These are phyloP conservation scores for Irpex lacteus DNA, from an alignment of 1,284 basidiomycete genomes.

Conservation along the genomic window DNA sequence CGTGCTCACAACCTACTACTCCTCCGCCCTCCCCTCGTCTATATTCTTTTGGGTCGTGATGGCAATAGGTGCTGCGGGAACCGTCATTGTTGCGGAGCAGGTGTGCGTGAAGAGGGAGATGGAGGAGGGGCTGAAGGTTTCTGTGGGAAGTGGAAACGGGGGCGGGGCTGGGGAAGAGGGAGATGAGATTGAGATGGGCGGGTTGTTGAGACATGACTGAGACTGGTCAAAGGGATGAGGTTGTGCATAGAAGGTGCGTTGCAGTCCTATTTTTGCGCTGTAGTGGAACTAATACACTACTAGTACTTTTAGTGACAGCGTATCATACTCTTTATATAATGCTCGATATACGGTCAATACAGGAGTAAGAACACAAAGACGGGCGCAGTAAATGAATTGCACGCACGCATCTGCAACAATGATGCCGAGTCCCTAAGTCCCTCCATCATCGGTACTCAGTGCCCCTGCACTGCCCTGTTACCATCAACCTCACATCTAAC, in stretches of 20 bases:
- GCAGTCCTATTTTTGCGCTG: not conserved
- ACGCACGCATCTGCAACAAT: too few relatives aligned
- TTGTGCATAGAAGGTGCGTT: not conserved
- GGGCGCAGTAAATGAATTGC: too few relatives aligned
- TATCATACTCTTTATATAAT: not conserved
- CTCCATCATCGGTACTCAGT: too few relatives aligned
- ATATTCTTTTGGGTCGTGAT: constrained; percentile 89
- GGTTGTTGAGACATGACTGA: constrained; percentile 36
- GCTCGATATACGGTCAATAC: not conserved
- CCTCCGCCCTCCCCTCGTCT: constrained; percentile 82
- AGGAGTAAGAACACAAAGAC: too few relatives aligned
- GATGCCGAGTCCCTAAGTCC: too few relatives aligned
- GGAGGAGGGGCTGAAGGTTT: constrained; percentile 74
- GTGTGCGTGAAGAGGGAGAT: constrained; percentile 93
- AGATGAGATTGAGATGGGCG: constrained; percentile 60
- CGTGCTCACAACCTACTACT: constrained; percentile 90
- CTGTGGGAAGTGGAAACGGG: too few relatives aligned
- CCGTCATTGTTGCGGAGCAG: constrained; percentile 85
- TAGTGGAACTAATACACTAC: not conserved
- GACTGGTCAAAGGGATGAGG: not conserved
- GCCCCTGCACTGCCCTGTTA: too few relatives aligned
- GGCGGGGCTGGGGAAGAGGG: constrained; percentile 27
- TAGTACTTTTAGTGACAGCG: not conserved
- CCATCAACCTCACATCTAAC: too few relatives aligned
- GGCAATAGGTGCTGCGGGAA: constrained; percentile 66